A percentile compares a stretch with the other conserved stretches of the same genome.
These are phyloP conservation scores for Acephala macrosclerotiorum DNA, from an alignment of 2,329 filamentous ascomycete species.

Conservation along the genomic window DNA sequence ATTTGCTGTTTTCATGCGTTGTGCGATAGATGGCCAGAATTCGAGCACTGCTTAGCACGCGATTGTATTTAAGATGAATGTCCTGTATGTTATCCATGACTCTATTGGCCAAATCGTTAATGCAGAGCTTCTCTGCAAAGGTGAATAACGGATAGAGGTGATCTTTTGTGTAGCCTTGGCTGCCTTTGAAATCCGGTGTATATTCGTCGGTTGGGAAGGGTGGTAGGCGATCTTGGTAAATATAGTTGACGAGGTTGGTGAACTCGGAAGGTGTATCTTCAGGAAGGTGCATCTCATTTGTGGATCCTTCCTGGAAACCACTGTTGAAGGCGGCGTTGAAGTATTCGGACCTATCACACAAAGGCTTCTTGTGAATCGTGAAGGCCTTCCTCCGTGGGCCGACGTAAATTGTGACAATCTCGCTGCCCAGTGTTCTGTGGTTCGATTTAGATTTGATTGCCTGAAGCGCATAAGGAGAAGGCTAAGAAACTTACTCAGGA, in stretches of 20 bases:
- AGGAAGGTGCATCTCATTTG: not conserved
- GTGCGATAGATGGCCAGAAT: not conserved
- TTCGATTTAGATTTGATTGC: not conserved
- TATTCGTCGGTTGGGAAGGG: not conserved
- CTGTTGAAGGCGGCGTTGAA: conserved; percentile 19
- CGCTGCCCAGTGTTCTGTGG: conserved; percentile 12
- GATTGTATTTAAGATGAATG: not conserved
- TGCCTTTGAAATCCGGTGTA: not conserved
- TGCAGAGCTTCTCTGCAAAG: conserved; percentile 10
- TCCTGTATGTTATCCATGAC: conserved; percentile 18
- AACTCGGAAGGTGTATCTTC: not conserved
- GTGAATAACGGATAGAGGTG: not conserved
- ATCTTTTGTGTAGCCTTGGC: not conserved
- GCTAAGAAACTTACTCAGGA: not conserved
- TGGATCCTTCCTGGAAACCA: conserved; percentile 10
- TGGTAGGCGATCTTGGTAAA: not conserved
- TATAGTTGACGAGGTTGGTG: not conserved
- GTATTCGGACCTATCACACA: conserved; percentile 23
- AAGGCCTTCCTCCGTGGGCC: conserved; percentile 33
- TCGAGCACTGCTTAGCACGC: not conserved
- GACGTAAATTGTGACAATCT: conserved; percentile 34
- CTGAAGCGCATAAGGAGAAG: not conserved
- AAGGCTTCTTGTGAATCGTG: conserved; percentile 32
- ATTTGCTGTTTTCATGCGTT: not conserved
- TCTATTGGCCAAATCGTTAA: not conserved